Percentiles rank a stretch among this genome's conserved stretches.
These are phyloP conservation scores for Backusella circina DNA, from an alignment of 192 early-diverging fungal genomes.

Conservation along the genomic window DNA sequence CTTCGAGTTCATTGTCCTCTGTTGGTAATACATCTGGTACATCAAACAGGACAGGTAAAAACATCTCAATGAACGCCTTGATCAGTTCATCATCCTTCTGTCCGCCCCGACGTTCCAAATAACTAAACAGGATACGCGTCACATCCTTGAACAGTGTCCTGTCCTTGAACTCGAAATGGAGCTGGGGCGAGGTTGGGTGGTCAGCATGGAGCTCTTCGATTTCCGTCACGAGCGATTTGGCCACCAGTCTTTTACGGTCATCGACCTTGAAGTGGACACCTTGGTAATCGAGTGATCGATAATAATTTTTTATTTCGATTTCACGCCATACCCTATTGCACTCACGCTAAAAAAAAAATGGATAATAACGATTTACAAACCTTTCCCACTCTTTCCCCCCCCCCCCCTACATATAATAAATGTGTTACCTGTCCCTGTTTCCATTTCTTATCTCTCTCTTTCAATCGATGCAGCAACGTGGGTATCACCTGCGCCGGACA, in stretches of 20 bases:
- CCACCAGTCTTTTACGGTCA: conserved; percentile 75
- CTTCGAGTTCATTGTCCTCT: background rate
- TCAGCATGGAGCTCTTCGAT: conserved; percentile 84
- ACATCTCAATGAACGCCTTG: conserved; percentile 68
- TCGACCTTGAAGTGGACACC: conserved; percentile 82
- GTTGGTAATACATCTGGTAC: conserved; percentile 26
- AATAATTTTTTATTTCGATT: conserved; percentile 89
- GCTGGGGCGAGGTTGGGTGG: conserved; percentile 53
- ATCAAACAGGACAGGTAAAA: conserved; percentile 67
- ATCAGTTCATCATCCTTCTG: conserved; percentile 69
- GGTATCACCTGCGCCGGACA: conserved; percentile 89
- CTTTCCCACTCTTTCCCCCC: background rate
- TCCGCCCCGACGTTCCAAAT: conserved; percentile 52
- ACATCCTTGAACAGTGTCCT: conserved; percentile 71
- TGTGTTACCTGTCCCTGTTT: conserved; percentile 65
- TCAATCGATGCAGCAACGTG: conserved; percentile 89
- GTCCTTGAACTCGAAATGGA: conserved; percentile 74
- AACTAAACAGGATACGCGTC: conserved; percentile 64
- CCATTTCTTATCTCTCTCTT: conserved; percentile 99
- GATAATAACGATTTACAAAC: too few relatives aligned
- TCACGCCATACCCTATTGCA: conserved; percentile 98
- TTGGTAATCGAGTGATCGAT: conserved; percentile 93
- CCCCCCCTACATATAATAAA: too few relatives aligned
- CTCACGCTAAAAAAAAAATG: conserved; percentile 66
- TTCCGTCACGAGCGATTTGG: conserved; percentile 77